Evolutionary conservation across 148 eudicot genomes (phyloP).

Genomic region (Camellia japonica): DNA sequence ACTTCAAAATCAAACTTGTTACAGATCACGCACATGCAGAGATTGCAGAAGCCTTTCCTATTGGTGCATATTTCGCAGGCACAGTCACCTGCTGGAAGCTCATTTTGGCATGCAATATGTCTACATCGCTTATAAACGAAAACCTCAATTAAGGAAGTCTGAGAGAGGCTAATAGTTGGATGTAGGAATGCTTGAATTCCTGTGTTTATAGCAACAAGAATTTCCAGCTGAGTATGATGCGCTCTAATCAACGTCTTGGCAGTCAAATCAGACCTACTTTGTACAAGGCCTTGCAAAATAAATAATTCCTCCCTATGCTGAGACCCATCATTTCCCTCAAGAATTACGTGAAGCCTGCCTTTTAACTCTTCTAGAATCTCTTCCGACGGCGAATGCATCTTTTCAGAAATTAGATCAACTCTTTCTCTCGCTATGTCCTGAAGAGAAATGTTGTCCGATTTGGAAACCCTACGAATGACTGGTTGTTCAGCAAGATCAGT

Average conservation of each 20-base stretch:
- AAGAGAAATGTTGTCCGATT: too few species aligned
- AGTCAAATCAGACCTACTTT: constrained; percentile 45
- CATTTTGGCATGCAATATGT: constrained; percentile 54
- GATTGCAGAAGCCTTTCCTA: constrained; percentile 54
- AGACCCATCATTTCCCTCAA: constrained; percentile 50
- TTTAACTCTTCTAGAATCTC: too few species aligned
- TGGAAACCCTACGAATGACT: too few species aligned
- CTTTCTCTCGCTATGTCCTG: too few species aligned
- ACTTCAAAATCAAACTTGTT: too few species aligned
- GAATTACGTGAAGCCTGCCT: constrained; percentile 35
- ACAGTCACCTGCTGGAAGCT: constrained; percentile 54
- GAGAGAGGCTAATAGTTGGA: constrained; percentile 18
- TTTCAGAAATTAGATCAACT: too few species aligned
- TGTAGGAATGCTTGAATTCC: constrained; percentile 62
- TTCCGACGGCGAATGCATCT: too few species aligned
- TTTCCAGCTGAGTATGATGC: constrained; percentile 49
- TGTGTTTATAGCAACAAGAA: constrained; percentile 52
- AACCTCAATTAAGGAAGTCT: constrained; percentile 47
- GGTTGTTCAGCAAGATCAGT: too few species aligned
- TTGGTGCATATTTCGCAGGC: constrained; percentile 43
- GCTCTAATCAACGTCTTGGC: constrained; percentile 38
- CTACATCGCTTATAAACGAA: constrained; percentile 55
- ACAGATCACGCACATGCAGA: constrained; percentile 49
- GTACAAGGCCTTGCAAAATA: constrained; percentile 47
- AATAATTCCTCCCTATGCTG: constrained; percentile 50